These are phyloP conservation scores for Amesomyces nigricolor DNA, from an alignment of 2,329 filamentous ascomycete species.

Conservation along the genomic window DNA sequence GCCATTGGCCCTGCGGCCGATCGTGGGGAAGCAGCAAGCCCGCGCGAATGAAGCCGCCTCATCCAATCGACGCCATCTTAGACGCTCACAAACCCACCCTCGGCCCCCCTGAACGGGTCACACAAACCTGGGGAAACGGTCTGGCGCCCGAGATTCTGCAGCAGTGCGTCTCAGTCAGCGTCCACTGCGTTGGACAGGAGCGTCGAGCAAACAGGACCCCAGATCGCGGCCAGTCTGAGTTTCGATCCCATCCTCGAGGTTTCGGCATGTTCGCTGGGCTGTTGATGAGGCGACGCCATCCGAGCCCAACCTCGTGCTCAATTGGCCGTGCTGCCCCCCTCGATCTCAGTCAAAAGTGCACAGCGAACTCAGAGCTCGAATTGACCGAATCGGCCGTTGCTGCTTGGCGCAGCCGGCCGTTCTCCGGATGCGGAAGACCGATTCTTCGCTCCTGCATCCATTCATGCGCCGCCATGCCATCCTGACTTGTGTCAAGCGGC, in stretches of 20 bases:
- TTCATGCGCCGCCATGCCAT: slow-evolving; percentile 19
- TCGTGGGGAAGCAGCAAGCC: background rate
- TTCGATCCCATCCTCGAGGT: no score
- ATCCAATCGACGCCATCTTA: slow-evolving; percentile 5
- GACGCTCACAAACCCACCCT: background rate
- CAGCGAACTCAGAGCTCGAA: slow-evolving; percentile 7
- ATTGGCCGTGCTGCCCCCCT: slow-evolving; percentile 8
- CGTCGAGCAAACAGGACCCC: no score
- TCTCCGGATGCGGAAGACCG: slow-evolving; percentile 16
- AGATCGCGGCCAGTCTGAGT: no score
- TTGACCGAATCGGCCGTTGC: slow-evolving; percentile 13
- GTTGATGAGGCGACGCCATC: no score
- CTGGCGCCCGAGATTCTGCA: no score
- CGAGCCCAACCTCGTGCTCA: slow-evolving; percentile 1
- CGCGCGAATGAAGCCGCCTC: background rate
- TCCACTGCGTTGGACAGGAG: no score
- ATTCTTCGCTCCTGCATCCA: slow-evolving; percentile 18
- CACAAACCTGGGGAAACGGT: no score
- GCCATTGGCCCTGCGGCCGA: background rate
- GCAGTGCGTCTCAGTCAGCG: no score
- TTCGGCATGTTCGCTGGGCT: background rate
- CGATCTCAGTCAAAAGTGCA: slow-evolving; percentile 10
- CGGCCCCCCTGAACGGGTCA: background rate
- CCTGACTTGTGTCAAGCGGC: slow-evolving; percentile 28
- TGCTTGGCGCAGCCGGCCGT: slow-evolving; percentile 15